Base-by-base conservation (phyloP, 73 alveolate genomes). In the Blepharisma stoltei region DNA sequence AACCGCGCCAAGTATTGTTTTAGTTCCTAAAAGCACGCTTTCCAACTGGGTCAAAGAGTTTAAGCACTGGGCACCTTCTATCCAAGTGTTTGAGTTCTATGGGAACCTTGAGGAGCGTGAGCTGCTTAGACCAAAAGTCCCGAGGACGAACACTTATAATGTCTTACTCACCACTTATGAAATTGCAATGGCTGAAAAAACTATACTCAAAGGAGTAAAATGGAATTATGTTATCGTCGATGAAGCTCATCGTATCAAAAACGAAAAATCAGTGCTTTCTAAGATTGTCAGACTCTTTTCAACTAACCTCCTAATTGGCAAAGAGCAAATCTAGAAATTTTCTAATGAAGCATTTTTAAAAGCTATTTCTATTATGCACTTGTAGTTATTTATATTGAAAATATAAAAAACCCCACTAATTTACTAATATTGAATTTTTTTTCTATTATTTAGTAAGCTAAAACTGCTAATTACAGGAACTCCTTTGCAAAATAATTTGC, bases 161-260 rank as follows among this genome's bases (percentile, higher is more conserved):
- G 83, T 88, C 4, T 70, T 91, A 76, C 82, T 94, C 55, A 94
- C 98, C 9, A 91, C 97, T 23, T 94, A 77, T 70, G 98, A 94
- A 82, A 83, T 89, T 18, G 89, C 85, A 5, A 88, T 91, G 82
- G 88, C 78, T 32, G 98, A 94, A 82, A 91, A 94, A 79, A 73
- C 84, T 8, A 93, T 93, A 6, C 83, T 94, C 47, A 55, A 88
- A 47, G 71, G 87, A 71, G 48, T 90, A 69, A 75, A 90, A 55
- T 95, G 92, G 84, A 97, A 93, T 50, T 91, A 85, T 71, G 82
- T 96, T 71, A 93, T 96, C n/a, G 87, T 96, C 6, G 99, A 96
- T 81, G 99, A 96, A 86, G 99, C 99, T 21, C 98, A 96, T 60
- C 89, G 98, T 71, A 83, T 96, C 77, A 96, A 96, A 83, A 96